Evolutionary conservation across 495 filamentous ascomycete species (phyloP).

Genomic region (Penicillium dipodomyicola): DNA sequence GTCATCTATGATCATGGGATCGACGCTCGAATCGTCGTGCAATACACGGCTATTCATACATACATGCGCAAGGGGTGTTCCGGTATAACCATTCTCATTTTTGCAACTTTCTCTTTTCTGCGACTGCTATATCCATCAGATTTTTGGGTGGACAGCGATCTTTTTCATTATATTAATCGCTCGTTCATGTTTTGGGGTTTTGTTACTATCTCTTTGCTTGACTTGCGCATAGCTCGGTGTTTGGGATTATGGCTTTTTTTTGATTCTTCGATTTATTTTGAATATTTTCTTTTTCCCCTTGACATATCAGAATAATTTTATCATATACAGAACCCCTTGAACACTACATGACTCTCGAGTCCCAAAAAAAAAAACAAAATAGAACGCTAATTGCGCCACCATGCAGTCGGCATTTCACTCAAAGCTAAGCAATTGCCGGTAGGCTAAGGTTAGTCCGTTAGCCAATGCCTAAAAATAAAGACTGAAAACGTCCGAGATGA

Average conservation of each 20-base stretch:
- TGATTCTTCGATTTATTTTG: not conserved
- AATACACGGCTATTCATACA: slow-evolving; percentile 1
- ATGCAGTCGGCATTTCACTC: slow-evolving; percentile 11
- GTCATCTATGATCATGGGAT: slow-evolving; percentile 2
- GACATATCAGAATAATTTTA: slow-evolving; percentile 8
- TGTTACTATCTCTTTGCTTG: slow-evolving; percentile 4
- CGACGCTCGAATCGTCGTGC: not conserved
- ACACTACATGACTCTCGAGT: not conserved
- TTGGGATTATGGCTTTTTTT: slow-evolving; percentile 14
- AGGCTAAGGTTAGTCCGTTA: slow-evolving; percentile 20
- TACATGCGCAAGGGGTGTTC: slow-evolving; percentile 4
- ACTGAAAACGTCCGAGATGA: not conserved
- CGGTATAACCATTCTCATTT: slow-evolving; percentile 1
- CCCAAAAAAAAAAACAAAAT: not conserved
- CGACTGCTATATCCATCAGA: not conserved
- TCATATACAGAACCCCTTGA: slow-evolving; percentile 4
- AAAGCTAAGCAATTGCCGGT: slow-evolving; percentile 7
- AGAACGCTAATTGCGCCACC: slow-evolving; percentile 13
- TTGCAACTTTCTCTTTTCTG: not conserved
- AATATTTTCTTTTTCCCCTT: not conserved
- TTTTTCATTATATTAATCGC: slow-evolving; percentile 1
- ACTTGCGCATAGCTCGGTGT: slow-evolving; percentile 30
- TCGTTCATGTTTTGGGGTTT: not conserved
- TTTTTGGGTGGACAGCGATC: slow-evolving; percentile 3
- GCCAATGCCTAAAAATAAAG: slow-evolving; percentile 24